These are phyloP conservation scores for Austroboletus novae-zelandiae DNA, from an alignment of 1,284 basidiomycete species.

Conservation along the genomic window DNA sequence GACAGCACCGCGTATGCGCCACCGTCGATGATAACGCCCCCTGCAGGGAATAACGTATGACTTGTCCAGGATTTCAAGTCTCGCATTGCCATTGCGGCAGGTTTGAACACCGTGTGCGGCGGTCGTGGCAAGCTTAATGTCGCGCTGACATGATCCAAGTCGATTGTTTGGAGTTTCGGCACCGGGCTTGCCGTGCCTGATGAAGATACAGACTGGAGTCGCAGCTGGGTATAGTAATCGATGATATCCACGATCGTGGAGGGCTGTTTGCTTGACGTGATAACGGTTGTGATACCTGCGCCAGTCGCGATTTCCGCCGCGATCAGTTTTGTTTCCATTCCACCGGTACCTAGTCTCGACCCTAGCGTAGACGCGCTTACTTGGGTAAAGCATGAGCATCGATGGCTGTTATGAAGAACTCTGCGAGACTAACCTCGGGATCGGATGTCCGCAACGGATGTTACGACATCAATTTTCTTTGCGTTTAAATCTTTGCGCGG, in stretches of 20 bases:
- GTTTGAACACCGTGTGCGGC: constrained; percentile 86
- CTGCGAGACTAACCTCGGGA: constrained; percentile 60
- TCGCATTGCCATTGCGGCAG: constrained; percentile 72
- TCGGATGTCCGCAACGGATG: constrained; percentile 81
- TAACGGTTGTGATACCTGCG: constrained; percentile 93
- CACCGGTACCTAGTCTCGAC: constrained; percentile 92
- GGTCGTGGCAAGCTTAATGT: constrained; percentile 44
- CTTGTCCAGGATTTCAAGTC: constrained; percentile 96
- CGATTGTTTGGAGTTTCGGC: constrained; percentile 23
- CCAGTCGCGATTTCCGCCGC: constrained; percentile 97
- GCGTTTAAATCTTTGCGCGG: constrained; percentile 88
- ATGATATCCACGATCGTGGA: constrained; percentile 82
- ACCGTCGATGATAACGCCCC: constrained; percentile 83
- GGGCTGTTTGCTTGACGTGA: constrained; percentile 82
- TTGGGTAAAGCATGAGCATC: constrained; percentile 30
- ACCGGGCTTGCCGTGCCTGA: constrained; percentile 42
- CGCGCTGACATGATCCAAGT: constrained; percentile 26
- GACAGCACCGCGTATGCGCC: constrained; percentile 89
- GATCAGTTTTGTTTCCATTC: constrained; percentile 99
- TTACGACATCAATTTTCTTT: constrained; percentile 77
- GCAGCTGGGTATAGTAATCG: constrained; percentile 58
- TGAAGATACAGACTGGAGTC: constrained; percentile 33
- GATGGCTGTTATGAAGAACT: neutral
- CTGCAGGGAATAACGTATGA: constrained; percentile 88
- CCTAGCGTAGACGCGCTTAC: constrained; percentile 92